Evolutionary conservation across 129 eudicot species (phyloP), one percentile per base, ranked within the genome.

Genomic region (Escallonia rubra): DNA sequence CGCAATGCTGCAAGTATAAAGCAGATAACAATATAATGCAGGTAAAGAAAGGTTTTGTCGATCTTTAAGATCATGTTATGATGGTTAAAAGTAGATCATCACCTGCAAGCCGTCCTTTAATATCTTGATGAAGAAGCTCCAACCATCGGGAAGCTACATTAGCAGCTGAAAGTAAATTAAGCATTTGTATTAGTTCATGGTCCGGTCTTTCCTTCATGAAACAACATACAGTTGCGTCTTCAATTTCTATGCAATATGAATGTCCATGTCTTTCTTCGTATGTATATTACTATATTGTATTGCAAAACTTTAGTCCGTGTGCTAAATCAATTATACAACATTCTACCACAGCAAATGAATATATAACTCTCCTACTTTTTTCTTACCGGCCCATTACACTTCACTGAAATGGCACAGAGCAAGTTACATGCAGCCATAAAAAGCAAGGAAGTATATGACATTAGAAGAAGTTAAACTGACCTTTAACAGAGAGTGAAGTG

Each of bases 101-200:
- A 89, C 98, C 96, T 59, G 90, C 82, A 74, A 93, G 86, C 62
- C 95, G 96, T 10, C 96, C 98, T 76, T 81, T 85, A 41, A 86
- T 82, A 80, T 93, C 98, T 75, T 82, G 92, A 69, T 74, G 83
- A 72, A 89, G 83, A 71, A 93, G 90, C 63, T 89, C 95, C 70
- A 93, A 71, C 98, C 98, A 93, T 62, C 86, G 95, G 39, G 86
- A 74, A 65, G 98, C 98, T 63, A 89, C 92, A 76, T 72, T 82
- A 53, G 98, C 96, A 82, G 87, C 99, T 93, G 89, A 50, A 72
- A 63, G 43, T 45, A 42, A 55, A 60, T 55, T 52, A 41, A 69
- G 51, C 3, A 5, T 54, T 12, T 48, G 52, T 6, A 51, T 71
- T 41, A 61, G 63, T 54, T 48, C 55, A 49, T 42, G 50, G 23